A percentile compares a stretch with the other conserved stretches of the same genome.
Evolutionary conservation across 805 yeast genomes (phyloP).

Genomic region (Saccharomycopsis schoenii): DNA sequence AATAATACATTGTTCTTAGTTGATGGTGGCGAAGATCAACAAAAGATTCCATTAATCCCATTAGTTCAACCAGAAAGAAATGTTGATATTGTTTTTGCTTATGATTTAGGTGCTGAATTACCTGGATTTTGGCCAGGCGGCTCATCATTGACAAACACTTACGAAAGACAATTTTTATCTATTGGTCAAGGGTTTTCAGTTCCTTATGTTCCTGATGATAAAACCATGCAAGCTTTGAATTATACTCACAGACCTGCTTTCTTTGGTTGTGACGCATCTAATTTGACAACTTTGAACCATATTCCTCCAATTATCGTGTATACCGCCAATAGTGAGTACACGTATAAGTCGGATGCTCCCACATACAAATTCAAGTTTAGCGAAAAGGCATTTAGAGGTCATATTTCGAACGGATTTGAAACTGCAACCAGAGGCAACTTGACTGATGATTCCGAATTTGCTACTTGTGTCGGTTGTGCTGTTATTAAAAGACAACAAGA

Average conservation of each 20-base stretch:
- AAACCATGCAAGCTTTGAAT: conserved; percentile 37
- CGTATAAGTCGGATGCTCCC: conserved; percentile 56
- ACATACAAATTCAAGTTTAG: conserved; percentile 57
- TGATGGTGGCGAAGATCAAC: conserved; percentile 56
- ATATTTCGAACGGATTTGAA: conserved; percentile 69
- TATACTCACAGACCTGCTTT: conserved; percentile 53
- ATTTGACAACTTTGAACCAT: conserved; percentile 28
- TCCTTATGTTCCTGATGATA: conserved; percentile 51
- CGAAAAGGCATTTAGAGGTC: conserved; percentile 42
- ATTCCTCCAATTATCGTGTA: conserved; percentile 69
- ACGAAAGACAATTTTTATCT: conserved; percentile 43
- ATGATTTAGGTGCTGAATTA: conserved; percentile 52
- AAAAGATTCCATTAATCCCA: conserved; percentile 47
- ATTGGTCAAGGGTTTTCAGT: conserved; percentile 42
- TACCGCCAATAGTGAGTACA: conserved; percentile 60
- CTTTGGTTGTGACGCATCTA: conserved; percentile 59
- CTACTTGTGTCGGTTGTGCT: conserved; percentile 74
- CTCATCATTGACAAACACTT: conserved; percentile 44
- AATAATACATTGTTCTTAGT: conserved; percentile 25
- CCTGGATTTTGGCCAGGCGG: conserved; percentile 56
- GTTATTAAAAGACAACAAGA: conserved; percentile 70
- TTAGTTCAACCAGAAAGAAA: conserved; percentile 42
- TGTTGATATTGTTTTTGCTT: conserved; percentile 46
- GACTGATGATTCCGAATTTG: conserved; percentile 60
- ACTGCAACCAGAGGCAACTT: conserved; percentile 54